Base-by-base conservation (phyloP, 176 grass and related monocot species). In the Avena insularis region DNA sequence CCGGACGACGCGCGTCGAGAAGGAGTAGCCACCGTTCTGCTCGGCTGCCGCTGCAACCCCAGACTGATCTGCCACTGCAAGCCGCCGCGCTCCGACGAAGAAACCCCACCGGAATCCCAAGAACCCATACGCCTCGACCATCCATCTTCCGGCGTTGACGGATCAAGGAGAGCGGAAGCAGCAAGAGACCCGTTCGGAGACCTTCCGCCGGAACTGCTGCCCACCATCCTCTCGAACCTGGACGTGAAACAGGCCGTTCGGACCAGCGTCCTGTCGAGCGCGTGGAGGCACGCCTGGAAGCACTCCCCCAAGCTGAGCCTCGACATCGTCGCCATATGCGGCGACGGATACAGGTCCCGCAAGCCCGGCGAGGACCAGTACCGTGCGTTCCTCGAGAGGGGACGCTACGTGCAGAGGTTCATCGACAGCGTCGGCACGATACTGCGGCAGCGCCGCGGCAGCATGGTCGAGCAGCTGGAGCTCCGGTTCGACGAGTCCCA, bases 221-320 rank as follows among this genome's bases (percentile, higher is more conserved):
- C 49, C 1, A 77, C 74, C 25, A 77, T 77, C 74, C 48, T 51
- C 2, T 77, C 74, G 0, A 54, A 77, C 0, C 49, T 55, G 8
- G 49, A 77, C 74, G 48, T 4, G 49, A 77, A 33, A 51, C 49
- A 77, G 49, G 74, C 74, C 8, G 25, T 8, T 3, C 3, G 25
- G 49, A 53, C 13, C 7, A 76, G 73, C 23, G 3, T 54, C 1
- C 23, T 76, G 23, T 76, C 73, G 14, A 76, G 21, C 3, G 8
- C 48, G 23, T 76, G 73, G 72, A 31, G 3, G 73, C 48, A 54
- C 48, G 73, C 49, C 73, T 76, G 48, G 74, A 33, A 77, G 8
- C 8, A 4, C 74, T 54, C 49, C 1, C 74, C 74, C 1, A 77
- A 1, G 4, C 25, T 77, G 49, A 27, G 47, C 25, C 74, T 77